phyloP scores from a whole-genome alignment of 345 rosid species.

The Hevea brasiliensis region DNA sequence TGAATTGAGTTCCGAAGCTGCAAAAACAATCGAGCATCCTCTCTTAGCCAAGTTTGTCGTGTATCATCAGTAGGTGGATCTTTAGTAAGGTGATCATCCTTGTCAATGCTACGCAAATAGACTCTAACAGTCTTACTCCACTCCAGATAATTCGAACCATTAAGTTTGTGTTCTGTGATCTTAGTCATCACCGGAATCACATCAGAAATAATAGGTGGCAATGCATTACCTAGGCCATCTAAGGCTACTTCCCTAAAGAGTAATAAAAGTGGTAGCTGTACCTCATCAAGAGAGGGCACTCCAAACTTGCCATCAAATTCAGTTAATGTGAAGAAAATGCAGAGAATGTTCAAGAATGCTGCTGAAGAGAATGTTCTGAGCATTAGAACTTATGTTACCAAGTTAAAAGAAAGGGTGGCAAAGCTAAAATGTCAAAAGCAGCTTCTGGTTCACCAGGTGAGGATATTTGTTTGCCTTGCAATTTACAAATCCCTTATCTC shows the following conservation, averaged over 20 bases:
- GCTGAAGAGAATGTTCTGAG: constrained; percentile 88
- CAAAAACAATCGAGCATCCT: no score
- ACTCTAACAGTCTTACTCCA: no score
- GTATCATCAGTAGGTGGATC: no score
- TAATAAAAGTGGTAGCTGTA: constrained; percentile 27
- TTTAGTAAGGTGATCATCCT: no score
- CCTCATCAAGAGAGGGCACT: constrained; percentile 66
- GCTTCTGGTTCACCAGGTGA: constrained; percentile 95
- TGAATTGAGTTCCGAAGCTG: no score
- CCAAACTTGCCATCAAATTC: constrained; percentile 56
- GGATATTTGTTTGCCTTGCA: neutral
- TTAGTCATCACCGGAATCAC: no score
- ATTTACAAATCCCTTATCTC: neutral
- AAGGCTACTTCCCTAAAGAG: constrained; percentile 45
- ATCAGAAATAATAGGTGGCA: no score
- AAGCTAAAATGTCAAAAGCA: constrained; percentile 96
- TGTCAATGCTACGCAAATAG: no score
- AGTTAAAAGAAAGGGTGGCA: constrained; percentile 90
- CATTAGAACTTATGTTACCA: constrained; percentile 82
- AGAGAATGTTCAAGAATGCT: constrained; percentile 91
- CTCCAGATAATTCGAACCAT: no score
- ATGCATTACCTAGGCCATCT: constrained; percentile 26
- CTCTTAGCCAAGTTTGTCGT: no score
- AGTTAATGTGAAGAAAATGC: constrained; percentile 86
- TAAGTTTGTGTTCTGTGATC: no score